Conservation (phyloP, 768 basidiomycete species). For the Scleroderma bovista region DNA sequence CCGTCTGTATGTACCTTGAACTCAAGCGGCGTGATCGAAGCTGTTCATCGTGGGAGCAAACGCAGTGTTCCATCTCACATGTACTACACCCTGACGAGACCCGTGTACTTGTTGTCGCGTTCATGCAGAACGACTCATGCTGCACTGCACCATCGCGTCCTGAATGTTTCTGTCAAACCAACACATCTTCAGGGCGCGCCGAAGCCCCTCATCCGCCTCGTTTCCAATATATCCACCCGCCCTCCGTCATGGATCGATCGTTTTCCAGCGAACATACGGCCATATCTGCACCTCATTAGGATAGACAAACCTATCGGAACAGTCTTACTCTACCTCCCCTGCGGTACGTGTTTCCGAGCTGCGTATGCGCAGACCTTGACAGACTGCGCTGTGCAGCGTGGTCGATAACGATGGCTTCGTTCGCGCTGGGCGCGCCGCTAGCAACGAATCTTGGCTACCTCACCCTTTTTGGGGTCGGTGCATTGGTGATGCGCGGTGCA, state of each 20-base stretch:
- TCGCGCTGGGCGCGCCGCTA: slow-evolving; percentile 63
- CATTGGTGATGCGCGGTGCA: slow-evolving; percentile 93
- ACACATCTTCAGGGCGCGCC: neutral
- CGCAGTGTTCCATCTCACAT: no score
- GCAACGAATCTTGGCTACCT: slow-evolving; percentile 71
- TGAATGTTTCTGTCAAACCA: slow-evolving; percentile 1
- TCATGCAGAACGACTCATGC: neutral
- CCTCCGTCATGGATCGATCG: slow-evolving; percentile 60
- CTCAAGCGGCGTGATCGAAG: neutral
- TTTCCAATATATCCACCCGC: slow-evolving; percentile 6
- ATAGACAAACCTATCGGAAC: slow-evolving; percentile 97
- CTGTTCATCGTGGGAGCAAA: neutral
- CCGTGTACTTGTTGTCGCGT: neutral
- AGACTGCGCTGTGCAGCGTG: slow-evolving; percentile 58
- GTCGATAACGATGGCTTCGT: slow-evolving; percentile 97
- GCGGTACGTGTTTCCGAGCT: slow-evolving; percentile 52
- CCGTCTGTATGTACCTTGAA: slow-evolving; percentile 21
- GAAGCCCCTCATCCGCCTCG: slow-evolving; percentile 7
- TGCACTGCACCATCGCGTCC: slow-evolving; percentile 7
- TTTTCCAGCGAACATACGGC: slow-evolving; percentile 52
- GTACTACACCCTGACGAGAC: neutral
- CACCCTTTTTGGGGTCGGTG: slow-evolving; percentile 81
- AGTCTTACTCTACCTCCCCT: slow-evolving; percentile 87
- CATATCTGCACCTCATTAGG: slow-evolving; percentile 83
- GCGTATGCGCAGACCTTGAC: neutral